Evolutionary conservation across 768 basidiomycete genomes (phyloP).

Genomic region (Pleurotus tuoliensis): DNA sequence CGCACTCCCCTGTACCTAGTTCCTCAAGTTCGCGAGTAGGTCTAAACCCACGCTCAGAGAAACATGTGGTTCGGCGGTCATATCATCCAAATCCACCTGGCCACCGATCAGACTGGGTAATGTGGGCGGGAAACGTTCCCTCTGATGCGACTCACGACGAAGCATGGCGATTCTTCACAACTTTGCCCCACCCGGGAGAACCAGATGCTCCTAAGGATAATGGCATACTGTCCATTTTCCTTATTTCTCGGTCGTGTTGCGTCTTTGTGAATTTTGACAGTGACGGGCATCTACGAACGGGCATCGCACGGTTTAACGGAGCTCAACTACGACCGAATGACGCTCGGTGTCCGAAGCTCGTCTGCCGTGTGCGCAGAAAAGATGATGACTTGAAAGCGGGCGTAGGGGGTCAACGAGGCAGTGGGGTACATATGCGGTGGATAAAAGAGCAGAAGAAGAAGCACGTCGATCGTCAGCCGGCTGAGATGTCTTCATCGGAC

Average conservation of each 20-base stretch:
- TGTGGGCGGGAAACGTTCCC: conserved; percentile 96
- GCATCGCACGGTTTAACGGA: conserved; percentile 74
- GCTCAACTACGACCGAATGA: conserved; percentile 65
- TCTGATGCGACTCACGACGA: conserved; percentile 81
- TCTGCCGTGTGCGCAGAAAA: conserved; percentile 76
- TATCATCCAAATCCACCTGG: conserved; percentile 72
- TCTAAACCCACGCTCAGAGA: conserved; percentile 20
- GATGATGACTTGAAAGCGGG: conserved; percentile 88
- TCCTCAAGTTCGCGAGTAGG: background rate
- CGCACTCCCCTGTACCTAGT: background rate
- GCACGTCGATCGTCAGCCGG: conserved; percentile 14
- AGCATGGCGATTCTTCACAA: conserved; percentile 79
- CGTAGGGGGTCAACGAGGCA: conserved; percentile 87
- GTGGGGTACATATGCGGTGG: conserved; percentile 81
- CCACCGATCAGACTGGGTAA: conserved; percentile 86
- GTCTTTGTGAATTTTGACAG: conserved; percentile 88
- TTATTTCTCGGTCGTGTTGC: conserved; percentile 93
- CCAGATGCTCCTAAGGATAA: conserved; percentile 12
- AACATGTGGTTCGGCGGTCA: conserved; percentile 38
- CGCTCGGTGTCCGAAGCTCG: conserved; percentile 67
- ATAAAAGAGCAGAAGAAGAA: conserved; percentile 58
- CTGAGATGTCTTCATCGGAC: conserved; percentile 17
- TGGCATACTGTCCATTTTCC: conserved; percentile 80
- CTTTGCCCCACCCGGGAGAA: conserved; percentile 8
- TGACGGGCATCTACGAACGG: conserved; percentile 55